A percentile compares a stretch with the other conserved stretches of the same genome.
Evolutionary conservation across 768 basidiomycete species (phyloP).

Genomic region (Phlebiopsis flavidoalba): DNA sequence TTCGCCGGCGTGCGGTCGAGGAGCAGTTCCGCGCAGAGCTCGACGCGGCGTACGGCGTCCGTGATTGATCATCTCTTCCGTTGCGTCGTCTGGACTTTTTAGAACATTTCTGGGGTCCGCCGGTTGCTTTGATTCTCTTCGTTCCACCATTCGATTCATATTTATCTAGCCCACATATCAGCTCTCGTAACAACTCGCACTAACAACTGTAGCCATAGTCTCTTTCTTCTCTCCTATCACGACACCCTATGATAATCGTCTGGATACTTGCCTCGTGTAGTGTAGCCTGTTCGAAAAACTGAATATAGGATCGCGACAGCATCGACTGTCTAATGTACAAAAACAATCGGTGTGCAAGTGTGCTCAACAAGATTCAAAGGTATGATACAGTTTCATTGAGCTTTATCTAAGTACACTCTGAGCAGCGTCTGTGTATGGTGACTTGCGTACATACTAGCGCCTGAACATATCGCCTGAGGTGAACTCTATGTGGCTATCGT

Average conservation of each 20-base stretch:
- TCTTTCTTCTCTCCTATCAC: neutral
- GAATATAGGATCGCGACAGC: neutral
- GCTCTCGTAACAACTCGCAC: neutral
- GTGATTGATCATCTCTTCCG: neutral
- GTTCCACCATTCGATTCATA: neutral
- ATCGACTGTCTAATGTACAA: neutral
- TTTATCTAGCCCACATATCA: neutral
- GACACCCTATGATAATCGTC: neutral
- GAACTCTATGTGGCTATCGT: slow-evolving; percentile 9
- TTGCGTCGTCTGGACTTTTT: neutral
- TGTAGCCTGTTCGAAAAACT: neutral
- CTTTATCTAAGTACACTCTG: neutral
- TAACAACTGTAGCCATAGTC: neutral
- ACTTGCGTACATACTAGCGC: neutral
- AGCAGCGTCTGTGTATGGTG: neutral
- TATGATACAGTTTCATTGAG: neutral
- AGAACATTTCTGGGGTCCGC: no score
- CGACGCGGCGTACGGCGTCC: slow-evolving; percentile 29
- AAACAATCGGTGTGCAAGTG: neutral
- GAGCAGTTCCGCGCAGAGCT: slow-evolving; percentile 53
- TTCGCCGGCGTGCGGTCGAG: slow-evolving; percentile 73
- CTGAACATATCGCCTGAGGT: neutral
- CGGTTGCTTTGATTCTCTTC: no score
- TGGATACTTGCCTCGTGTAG: neutral
- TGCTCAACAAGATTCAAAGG: no score